Conservation (phyloP, 2,329 filamentous ascomycete genomes). For the Seiridium unicorne region DNA sequence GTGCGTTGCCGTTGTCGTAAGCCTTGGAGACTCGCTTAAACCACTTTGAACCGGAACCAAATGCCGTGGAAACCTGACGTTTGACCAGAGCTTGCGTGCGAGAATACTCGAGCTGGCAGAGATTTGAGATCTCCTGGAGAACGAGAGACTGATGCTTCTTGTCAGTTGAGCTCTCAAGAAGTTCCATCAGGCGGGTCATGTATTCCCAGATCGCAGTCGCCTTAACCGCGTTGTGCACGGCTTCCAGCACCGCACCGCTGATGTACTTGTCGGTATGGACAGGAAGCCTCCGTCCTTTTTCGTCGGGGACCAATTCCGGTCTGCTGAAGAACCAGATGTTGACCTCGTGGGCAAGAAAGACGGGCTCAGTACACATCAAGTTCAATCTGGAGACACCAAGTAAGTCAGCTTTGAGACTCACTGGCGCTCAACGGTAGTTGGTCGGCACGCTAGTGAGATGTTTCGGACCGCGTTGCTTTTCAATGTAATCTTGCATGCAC, state of each 20-base stretch:
- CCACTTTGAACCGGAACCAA: constrained; percentile 33
- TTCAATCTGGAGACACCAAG: too few species aligned
- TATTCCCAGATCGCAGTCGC: constrained; percentile 39
- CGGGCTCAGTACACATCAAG: constrained; percentile 30
- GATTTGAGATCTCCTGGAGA: constrained; percentile 44
- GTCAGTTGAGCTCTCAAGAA: constrained; percentile 23
- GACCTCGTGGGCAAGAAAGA: constrained; percentile 30
- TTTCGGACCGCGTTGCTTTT: too few species aligned
- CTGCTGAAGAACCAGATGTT: constrained; percentile 36
- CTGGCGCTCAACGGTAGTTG: too few species aligned
- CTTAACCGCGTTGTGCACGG: constrained; percentile 33
- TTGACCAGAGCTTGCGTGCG: constrained; percentile 37
- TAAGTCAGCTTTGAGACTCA: too few species aligned
- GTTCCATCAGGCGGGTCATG: constrained; percentile 32
- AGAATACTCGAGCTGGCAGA: constrained; percentile 41
- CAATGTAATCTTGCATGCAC: background rate
- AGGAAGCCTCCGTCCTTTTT: constrained; percentile 38
- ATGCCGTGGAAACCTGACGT: constrained; percentile 34
- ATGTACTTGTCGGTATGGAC: constrained; percentile 39
- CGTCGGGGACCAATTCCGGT: constrained; percentile 41
- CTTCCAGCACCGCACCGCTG: constrained; percentile 39
- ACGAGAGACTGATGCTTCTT: constrained; percentile 32
- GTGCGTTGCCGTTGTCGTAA: constrained; percentile 34
- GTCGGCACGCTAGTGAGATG: too few species aligned
- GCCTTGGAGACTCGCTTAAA: constrained; percentile 38